Evolutionary conservation across 2,329 filamentous ascomycete species (phyloP).

Genomic region (Coniochaeta ligniaria): DNA sequence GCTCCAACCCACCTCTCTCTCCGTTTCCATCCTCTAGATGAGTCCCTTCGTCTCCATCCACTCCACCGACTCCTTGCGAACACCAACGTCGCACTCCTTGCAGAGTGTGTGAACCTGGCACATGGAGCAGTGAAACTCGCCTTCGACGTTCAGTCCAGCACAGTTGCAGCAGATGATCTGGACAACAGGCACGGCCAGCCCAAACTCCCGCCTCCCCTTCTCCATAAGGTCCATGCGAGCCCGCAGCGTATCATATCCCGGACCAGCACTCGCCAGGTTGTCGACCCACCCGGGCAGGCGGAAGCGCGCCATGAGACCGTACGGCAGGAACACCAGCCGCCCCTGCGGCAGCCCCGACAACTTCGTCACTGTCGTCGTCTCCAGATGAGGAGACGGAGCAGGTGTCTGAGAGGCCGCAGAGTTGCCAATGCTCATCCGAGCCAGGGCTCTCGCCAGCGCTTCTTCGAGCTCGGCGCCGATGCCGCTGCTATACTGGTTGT

Average conservation of each 20-base stretch:
- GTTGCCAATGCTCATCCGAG: neutral
- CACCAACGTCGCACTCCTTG: neutral
- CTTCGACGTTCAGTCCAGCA: neutral
- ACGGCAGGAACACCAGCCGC: neutral
- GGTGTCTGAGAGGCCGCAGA: neutral
- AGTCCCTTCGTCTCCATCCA: neutral
- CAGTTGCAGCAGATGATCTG: neutral
- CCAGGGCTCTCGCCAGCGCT: neutral
- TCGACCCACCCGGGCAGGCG: too few species aligned
- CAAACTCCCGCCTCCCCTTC: neutral
- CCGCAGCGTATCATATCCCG: too few species aligned
- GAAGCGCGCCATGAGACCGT: neutral
- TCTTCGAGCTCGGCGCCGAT: neutral
- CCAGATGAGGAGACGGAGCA: neutral
- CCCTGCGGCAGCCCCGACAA: too few species aligned
- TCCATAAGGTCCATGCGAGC: too few species aligned
- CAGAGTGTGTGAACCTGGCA: neutral
- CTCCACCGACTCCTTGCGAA: neutral
- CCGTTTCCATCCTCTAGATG: too few species aligned
- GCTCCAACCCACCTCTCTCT: too few species aligned
- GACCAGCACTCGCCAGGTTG: too few species aligned
- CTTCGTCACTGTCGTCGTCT: too few species aligned
- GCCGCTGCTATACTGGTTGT: neutral
- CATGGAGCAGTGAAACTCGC: neutral
- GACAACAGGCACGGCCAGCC: neutral